phyloP scores from a whole-genome alignment of 73 alveolate species.

The Paramecium primaurelia region DNA sequence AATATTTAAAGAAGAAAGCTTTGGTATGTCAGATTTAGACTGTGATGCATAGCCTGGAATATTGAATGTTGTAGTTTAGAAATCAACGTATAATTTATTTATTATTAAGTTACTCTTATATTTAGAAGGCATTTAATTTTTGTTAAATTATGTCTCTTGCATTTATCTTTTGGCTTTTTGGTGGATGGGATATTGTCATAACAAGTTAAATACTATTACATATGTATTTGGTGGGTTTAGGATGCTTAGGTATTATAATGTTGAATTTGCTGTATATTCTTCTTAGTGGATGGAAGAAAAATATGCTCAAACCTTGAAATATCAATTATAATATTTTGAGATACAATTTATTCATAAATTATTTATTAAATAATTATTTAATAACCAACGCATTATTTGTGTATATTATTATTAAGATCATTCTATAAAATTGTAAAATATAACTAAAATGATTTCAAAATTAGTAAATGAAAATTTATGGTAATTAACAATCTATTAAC shows the following conservation, averaged over 20 bases:
- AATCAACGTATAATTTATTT: not conserved
- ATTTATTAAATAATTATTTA: too few relatives aligned
- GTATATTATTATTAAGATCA: too few relatives aligned
- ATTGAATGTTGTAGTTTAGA: not conserved
- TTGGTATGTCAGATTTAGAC: slow-evolving; percentile 23
- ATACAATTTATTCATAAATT: too few relatives aligned
- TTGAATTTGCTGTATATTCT: not conserved
- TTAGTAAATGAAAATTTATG: too few relatives aligned
- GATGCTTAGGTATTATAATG: not conserved
- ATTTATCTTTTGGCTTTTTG: not conserved
- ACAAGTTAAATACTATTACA: not conserved
- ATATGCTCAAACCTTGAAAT: not conserved
- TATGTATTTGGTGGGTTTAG: not conserved
- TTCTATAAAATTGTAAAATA: too few relatives aligned
- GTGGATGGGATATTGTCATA: not conserved
- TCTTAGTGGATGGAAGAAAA: not conserved
- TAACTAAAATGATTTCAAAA: too few relatives aligned
- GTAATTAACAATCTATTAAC: too few relatives aligned
- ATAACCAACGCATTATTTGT: too few relatives aligned
- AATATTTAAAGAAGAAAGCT: not conserved
- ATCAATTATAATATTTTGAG: not conserved
- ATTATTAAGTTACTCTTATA: not conserved
- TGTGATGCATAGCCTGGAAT: slow-evolving; percentile 31
- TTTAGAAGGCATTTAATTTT: not conserved
- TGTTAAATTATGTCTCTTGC: not conserved